Evolutionary conservation across 2,329 filamentous ascomycete species (phyloP).

Genomic region (Leptodontidium sp.): DNA sequence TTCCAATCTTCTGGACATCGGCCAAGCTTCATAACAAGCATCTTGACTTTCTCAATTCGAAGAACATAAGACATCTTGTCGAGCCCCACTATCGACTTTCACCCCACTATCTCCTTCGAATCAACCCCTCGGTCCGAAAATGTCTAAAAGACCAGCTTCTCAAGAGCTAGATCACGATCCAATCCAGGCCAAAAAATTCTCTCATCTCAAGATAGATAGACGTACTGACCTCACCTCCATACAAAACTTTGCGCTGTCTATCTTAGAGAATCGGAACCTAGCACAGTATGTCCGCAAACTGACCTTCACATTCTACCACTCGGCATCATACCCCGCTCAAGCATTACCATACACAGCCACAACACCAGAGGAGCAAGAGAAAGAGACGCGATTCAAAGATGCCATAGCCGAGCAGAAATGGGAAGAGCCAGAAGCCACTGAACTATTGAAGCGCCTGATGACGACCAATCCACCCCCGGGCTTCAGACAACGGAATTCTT

Average conservation of each 20-base stretch:
- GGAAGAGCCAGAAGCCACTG: constrained; percentile 13
- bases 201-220: constrained; percentile 1
- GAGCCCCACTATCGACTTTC: no score
- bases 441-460: constrained; percentile 18
- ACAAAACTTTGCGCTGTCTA: constrained; percentile 12
- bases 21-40: no score
- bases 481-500: background rate
- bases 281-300: constrained; percentile 13
- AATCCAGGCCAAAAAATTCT: background rate
- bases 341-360: constrained; percentile 11
- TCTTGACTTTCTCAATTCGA: no score
- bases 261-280: constrained; percentile 2
- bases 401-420: constrained; percentile 20
- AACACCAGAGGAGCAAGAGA: background rate
- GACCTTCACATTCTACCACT: background rate
- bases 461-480: background rate
- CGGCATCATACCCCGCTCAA: background rate
- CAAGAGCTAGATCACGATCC: constrained; percentile 17
- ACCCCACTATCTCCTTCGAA: background rate
- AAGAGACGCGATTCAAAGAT: constrained; percentile 7
- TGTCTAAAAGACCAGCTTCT: constrained; percentile 17
- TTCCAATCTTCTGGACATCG: no score
- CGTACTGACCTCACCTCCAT: background rate
- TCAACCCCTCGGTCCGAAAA: background rate
- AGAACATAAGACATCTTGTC: no score